phyloP scores from a whole-genome alignment of 2,329 filamentous ascomycete genomes.

The Colletotrichum sp. region DNA sequence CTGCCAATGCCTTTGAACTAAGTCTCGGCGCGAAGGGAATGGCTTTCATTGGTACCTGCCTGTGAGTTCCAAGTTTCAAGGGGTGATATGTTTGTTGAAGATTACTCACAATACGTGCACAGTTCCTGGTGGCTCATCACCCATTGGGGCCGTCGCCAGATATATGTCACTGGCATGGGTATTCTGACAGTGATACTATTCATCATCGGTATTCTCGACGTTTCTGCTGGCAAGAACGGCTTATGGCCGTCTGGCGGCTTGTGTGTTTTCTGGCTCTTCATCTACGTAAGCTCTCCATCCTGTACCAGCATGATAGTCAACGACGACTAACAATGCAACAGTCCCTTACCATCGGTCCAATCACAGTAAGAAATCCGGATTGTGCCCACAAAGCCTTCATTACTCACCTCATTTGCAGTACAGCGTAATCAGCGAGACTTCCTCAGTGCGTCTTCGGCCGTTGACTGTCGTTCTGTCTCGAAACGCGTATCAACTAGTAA shows the following conservation, averaged over 20 bases:
- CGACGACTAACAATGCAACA: background rate
- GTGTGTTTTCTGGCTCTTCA: slow-evolving; percentile 47
- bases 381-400: background rate
- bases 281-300: slow-evolving; percentile 29
- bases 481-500: slow-evolving; percentile 42
- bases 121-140: slow-evolving; percentile 49
- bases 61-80: slow-evolving; percentile 10
- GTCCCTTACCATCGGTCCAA: slow-evolving; percentile 46
- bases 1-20: slow-evolving; percentile 43
- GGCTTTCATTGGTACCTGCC: slow-evolving; percentile 41
- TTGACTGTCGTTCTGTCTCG: slow-evolving; percentile 50
- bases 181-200: slow-evolving; percentile 43
- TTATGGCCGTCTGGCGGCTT: slow-evolving; percentile 46
- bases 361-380: slow-evolving; percentile 41
- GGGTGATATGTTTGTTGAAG: background rate
- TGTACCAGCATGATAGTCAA: fast-evolving
- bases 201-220: slow-evolving; percentile 44
- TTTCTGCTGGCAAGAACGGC: slow-evolving; percentile 40
- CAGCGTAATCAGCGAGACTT: slow-evolving; percentile 48
- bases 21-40: slow-evolving; percentile 44
- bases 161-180: slow-evolving; percentile 45
- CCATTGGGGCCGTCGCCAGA: slow-evolving; percentile 43
- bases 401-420: slow-evolving; percentile 27
- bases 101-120: slow-evolving; percentile 33
- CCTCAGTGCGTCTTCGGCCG: slow-evolving; percentile 48